These are phyloP conservation scores for Pseudonitzschia pungens DNA, from an alignment of 108 stramenopile genomes.

Conservation along the genomic window DNA sequence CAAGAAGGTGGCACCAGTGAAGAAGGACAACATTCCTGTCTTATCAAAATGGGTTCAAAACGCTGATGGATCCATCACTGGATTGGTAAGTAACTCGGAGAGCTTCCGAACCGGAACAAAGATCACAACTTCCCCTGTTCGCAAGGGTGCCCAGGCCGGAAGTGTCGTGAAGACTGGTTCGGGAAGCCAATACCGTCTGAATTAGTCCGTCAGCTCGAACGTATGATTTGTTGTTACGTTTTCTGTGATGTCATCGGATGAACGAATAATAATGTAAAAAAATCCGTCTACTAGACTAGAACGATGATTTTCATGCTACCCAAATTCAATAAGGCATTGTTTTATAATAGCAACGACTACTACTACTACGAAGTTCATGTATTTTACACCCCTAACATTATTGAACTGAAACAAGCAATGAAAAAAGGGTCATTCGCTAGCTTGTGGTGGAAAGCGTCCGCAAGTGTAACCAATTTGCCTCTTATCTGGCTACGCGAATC, in stretches of 20 bases:
- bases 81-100: constrained; percentile 68
- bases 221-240: background rate
- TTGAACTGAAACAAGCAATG: too few relatives aligned
- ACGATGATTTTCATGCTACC: background rate
- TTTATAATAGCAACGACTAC: too few relatives aligned
- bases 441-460: too few relatives aligned
- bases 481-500: too few relatives aligned
- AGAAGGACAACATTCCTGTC: constrained; percentile 61
- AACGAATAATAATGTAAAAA: background rate
- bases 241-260: background rate
- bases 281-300: constrained; percentile 1
- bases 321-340: too few relatives aligned
- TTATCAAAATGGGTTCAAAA: constrained; percentile 77
- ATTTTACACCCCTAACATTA: too few relatives aligned
- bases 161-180: constrained; percentile 71
- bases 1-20: constrained; percentile 14
- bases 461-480: too few relatives aligned
- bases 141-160: constrained; percentile 71
- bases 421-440: too few relatives aligned
- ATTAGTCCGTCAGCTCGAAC: constrained; percentile 29
- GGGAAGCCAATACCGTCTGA: constrained; percentile 79
- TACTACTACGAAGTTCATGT: too few relatives aligned
- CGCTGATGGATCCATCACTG: constrained; percentile 77
- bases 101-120: constrained; percentile 72
- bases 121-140: constrained; percentile 84